phyloP scores from a whole-genome alignment of 2,329 filamentous ascomycete genomes.

The Aaosphaeria arxii region DNA sequence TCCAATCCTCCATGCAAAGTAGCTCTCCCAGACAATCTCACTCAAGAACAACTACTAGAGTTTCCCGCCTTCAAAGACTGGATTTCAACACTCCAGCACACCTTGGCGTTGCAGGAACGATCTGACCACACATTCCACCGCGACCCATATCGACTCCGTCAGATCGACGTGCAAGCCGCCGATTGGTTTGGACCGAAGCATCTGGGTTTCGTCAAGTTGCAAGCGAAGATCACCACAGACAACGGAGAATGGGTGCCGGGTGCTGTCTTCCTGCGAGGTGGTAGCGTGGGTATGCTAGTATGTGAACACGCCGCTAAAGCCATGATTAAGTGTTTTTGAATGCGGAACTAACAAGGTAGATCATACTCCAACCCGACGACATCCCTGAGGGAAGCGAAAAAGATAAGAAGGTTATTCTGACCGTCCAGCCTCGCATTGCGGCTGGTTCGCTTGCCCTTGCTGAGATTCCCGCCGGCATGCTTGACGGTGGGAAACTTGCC shows the following conservation, averaged over 20 bases:
- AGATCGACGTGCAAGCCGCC: constrained; percentile 53
- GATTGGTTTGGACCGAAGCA: constrained; percentile 51
- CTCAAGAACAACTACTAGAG: constrained; percentile 42
- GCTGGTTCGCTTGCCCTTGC: constrained; percentile 53
- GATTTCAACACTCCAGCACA: constrained; percentile 49
- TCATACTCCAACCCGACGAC: constrained; percentile 55
- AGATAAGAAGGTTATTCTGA: constrained; percentile 53
- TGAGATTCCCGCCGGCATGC: constrained; percentile 61
- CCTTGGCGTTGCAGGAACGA: constrained; percentile 46
- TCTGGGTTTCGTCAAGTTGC: constrained; percentile 57
- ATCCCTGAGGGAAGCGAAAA: constrained; percentile 38
- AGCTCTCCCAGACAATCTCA: constrained; percentile 43
- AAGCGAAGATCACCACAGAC: constrained; percentile 47
- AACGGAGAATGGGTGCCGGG: constrained; percentile 49
- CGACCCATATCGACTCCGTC: constrained; percentile 50
- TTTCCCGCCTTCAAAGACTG: constrained; percentile 57
- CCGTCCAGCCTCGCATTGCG: constrained; percentile 57
- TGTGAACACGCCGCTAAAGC: constrained; percentile 8
- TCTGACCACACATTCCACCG: constrained; percentile 50
- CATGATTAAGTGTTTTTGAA: neutral
- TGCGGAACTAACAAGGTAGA: constrained; percentile 25
- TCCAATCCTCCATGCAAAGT: constrained; percentile 37
- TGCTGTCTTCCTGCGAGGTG: constrained; percentile 56
- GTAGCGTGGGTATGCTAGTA: constrained; percentile 57
- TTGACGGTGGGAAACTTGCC: constrained; percentile 55